phyloP scores from a whole-genome alignment of 257 asterid species.

The Cynanchum wilfordii region DNA sequence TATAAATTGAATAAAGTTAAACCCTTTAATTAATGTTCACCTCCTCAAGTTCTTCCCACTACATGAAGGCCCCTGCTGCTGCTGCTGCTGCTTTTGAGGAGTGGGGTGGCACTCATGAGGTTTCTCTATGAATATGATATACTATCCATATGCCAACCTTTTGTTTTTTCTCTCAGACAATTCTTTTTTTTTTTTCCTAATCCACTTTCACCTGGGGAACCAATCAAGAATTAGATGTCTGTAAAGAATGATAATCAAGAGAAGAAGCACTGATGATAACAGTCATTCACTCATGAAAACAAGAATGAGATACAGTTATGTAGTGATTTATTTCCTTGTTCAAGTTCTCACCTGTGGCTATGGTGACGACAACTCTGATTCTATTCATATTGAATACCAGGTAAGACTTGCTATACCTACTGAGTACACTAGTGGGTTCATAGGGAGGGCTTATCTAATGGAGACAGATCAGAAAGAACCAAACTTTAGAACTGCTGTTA shows the following conservation, averaged over 20 bases:
- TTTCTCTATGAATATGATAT: constrained; percentile 2
- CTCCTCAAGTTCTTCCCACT: constrained; percentile 7
- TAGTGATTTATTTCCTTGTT: constrained; percentile 13
- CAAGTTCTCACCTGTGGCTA: constrained; percentile 15
- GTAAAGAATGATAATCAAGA: constrained; percentile 5
- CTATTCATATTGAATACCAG: constrained; percentile 40
- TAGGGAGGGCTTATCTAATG: constrained; percentile 65
- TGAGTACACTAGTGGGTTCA: constrained; percentile 46
- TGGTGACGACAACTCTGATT: constrained; percentile 30
- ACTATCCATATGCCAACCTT: constrained; percentile 1
- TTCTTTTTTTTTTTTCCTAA: not conserved
- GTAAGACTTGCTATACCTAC: constrained; percentile 61
- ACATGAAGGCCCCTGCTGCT: constrained; percentile 10
- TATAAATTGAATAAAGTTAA: no score
- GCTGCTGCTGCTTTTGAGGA: constrained; percentile 17
- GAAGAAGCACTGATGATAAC: not conserved
- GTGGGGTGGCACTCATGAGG: constrained; percentile 8
- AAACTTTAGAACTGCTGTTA: constrained; percentile 52
- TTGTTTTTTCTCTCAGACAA: not conserved
- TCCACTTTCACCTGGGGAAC: not conserved
- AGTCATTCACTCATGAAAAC: constrained; percentile 8
- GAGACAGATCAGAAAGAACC: constrained; percentile 41
- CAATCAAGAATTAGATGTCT: not conserved
- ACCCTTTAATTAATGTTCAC: not conserved
- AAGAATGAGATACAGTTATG: not conserved